Evolutionary conservation across 1,139 yeast species (phyloP).

Genomic region (Entelexis sorbosivorans): DNA sequence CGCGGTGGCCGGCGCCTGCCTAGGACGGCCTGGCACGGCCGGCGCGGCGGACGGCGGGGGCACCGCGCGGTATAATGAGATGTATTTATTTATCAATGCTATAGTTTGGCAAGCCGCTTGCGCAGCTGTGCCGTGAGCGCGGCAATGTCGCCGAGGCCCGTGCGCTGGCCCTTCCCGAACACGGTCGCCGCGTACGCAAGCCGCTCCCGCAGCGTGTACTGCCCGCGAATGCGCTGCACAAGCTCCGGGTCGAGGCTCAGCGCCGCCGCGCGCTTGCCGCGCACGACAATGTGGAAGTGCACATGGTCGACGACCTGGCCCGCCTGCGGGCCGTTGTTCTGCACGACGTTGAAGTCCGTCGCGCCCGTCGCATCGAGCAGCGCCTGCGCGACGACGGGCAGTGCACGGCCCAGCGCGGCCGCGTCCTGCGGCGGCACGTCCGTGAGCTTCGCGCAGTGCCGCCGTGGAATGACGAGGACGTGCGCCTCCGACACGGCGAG

Average conservation of each 20-base stretch:
- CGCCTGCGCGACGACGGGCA: slow-evolving; percentile 50
- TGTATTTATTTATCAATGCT: slow-evolving; percentile 6
- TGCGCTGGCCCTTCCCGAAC: slow-evolving; percentile 28
- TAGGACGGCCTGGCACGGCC: no score
- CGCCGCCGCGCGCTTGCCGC: slow-evolving; percentile 14
- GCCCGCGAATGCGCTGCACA: slow-evolving; percentile 6
- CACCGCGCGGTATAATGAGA: not conserved
- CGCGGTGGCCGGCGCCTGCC: no score
- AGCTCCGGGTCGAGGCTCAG: not conserved
- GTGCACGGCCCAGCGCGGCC: slow-evolving; percentile 63
- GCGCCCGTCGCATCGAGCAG: slow-evolving; percentile 43
- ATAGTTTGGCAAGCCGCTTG: not conserved
- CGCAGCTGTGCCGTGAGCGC: not conserved
- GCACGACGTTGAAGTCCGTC: slow-evolving; percentile 56
- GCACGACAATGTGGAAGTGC: slow-evolving; percentile 54
- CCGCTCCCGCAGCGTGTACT: slow-evolving; percentile 9
- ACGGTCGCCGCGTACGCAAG: slow-evolving; percentile 21
- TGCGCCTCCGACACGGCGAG: slow-evolving; percentile 48
- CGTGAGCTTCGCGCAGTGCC: slow-evolving; percentile 72
- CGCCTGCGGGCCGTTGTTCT: slow-evolving; percentile 77
- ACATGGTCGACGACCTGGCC: slow-evolving; percentile 86
- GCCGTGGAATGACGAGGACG: slow-evolving; percentile 66
- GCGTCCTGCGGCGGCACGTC: slow-evolving; percentile 62
- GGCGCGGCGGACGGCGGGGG: no score
- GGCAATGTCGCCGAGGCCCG: not conserved